phyloP scores from a whole-genome alignment of 331 rosid species.

The Malus hybrid region DNA sequence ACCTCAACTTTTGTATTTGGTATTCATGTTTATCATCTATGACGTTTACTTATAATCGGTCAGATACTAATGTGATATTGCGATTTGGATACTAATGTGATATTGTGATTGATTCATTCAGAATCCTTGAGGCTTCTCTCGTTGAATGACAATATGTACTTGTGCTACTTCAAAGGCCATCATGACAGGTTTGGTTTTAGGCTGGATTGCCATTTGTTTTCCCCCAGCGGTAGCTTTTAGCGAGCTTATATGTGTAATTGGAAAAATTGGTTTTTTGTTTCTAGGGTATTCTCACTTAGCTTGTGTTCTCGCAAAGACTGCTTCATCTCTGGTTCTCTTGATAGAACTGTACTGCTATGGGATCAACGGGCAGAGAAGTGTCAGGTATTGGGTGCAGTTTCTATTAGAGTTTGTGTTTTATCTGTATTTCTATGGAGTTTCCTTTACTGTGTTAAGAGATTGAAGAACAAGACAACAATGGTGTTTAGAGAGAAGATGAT shows the following conservation, averaged over 20 bases:
- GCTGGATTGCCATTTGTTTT: not conserved
- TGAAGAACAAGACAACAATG: too few species aligned
- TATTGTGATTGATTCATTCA: conserved; percentile 18
- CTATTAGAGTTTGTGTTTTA: too few species aligned
- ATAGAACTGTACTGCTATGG: conserved; percentile 91
- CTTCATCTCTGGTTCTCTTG: conserved; percentile 89
- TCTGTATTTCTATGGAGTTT: too few species aligned
- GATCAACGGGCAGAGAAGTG: conserved; percentile 93
- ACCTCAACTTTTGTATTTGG: not conserved
- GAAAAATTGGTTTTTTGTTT: not conserved
- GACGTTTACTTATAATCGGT: not conserved
- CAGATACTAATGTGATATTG: not conserved
- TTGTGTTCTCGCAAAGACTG: conserved; percentile 78
- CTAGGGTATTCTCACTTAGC: conserved; percentile 90
- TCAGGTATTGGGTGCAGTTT: conserved; percentile 44
- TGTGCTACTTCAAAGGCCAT: conserved; percentile 96
- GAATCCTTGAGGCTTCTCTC: conserved; percentile 93
- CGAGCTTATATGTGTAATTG: not conserved
- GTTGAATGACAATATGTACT: conserved; percentile 85
- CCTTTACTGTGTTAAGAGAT: too few species aligned
- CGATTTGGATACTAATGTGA: not conserved
- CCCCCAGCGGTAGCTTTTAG: not conserved
- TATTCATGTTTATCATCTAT: not conserved
- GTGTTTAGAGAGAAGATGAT: too few species aligned
- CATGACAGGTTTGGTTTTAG: conserved; percentile 69